Conservation (phyloP, 2,329 filamentous ascomycete species). For the Monilinia vaccinii-corymbosi region DNA sequence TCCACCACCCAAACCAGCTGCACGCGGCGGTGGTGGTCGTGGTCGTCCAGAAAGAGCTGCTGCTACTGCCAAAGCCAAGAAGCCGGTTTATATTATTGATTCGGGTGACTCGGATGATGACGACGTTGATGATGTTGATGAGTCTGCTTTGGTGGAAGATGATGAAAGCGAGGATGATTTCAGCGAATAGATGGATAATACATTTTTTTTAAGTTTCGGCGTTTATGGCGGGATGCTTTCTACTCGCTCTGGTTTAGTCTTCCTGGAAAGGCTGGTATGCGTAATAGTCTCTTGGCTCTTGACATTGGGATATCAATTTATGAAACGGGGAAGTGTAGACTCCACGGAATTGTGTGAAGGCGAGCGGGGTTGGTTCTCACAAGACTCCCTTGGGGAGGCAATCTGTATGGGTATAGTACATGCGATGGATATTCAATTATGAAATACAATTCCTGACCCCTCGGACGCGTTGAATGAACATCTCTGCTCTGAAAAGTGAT, state of each 20-base stretch:
- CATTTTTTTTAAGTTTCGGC: background rate
- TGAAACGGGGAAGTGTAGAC: background rate
- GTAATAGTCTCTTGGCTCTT: background rate
- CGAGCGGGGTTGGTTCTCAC: background rate
- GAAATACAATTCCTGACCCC: background rate
- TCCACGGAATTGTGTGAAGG: background rate
- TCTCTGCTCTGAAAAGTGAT: background rate
- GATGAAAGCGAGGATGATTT: constrained; percentile 28
- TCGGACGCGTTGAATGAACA: background rate
- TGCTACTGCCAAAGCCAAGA: constrained; percentile 3
- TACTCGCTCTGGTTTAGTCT: background rate
- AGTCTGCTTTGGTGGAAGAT: constrained; percentile 25
- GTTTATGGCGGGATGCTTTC: background rate
- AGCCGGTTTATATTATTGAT: constrained; percentile 5
- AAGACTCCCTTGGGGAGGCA: background rate
- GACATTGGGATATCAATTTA: background rate
- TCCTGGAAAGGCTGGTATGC: background rate
- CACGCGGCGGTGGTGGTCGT: constrained; percentile 8
- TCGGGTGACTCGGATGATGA: constrained; percentile 25
- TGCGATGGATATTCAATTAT: background rate
- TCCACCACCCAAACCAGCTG: constrained; percentile 28
- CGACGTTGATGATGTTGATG: constrained; percentile 32
- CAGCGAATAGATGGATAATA: constrained; percentile 17
- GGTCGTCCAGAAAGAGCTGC: constrained; percentile 9
- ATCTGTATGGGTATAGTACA: background rate